Evolutionary conservation across 352 stramenopile genomes (phyloP).

Genomic region (Poterioochromonas sp.): DNA sequence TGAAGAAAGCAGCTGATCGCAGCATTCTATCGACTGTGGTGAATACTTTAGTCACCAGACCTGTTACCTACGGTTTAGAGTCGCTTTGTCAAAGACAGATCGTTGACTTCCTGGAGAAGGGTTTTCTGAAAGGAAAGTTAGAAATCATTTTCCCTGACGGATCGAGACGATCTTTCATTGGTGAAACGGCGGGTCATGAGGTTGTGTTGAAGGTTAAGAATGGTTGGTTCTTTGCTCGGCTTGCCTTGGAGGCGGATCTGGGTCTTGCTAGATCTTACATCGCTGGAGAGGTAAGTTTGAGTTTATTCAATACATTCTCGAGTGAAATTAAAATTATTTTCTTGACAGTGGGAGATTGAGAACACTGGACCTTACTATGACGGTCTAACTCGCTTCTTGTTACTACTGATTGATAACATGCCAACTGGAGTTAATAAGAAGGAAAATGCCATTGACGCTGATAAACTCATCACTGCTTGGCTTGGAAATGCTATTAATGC

Average conservation of each 20-base stretch:
- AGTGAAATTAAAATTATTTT: too few species aligned
- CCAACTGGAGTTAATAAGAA: neutral
- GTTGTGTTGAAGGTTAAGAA: conserved; percentile 52
- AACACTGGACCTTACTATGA: conserved; percentile 40
- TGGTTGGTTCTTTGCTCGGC: conserved; percentile 67
- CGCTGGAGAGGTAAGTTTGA: too few species aligned
- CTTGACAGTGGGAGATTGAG: conserved; percentile 35
- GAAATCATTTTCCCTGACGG: conserved; percentile 22
- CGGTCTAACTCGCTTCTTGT: conserved; percentile 57
- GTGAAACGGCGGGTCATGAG: neutral
- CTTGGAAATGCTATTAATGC: conserved; percentile 61
- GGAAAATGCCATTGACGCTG: conserved; percentile 49
- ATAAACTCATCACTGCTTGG: conserved; percentile 56
- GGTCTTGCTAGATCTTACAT: conserved; percentile 44
- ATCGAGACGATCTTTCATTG: neutral
- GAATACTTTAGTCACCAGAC: neutral
- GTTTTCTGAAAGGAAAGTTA: neutral
- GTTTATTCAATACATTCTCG: too few species aligned
- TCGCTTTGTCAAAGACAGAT: neutral
- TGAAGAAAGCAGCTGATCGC: neutral
- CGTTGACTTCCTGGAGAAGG: conserved; percentile 3
- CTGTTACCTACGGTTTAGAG: conserved; percentile 9
- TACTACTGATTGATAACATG: conserved; percentile 60
- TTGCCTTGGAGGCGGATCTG: conserved; percentile 63
- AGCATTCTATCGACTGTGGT: neutral